Evolutionary conservation across 2,329 filamentous ascomycete species (phyloP), one percentile per base, ranked within the genome.

Genomic region (Apiospora aurea): DNA sequence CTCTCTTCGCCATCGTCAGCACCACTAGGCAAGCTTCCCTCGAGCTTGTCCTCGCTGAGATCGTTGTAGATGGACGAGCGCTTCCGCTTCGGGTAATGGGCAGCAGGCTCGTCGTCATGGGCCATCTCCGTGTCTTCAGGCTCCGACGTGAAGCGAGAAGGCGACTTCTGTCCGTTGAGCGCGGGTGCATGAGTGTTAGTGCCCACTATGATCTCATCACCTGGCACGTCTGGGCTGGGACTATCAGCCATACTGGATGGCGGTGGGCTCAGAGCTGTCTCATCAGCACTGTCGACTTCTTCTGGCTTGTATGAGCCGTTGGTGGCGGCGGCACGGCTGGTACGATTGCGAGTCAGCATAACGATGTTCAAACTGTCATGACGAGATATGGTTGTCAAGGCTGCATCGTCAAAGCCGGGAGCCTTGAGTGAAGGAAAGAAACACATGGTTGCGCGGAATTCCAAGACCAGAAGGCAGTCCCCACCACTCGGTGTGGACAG

Each of bases 1-100:
- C 68, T 57, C 34, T 69, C 71, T 3, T 77, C 75, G 24, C 78
- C 79, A 8, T 80, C 79, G 43, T 75, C 78, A 29, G 81, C 79
- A 16, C 80, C 80, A 16, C 79, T 80, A 8, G 77, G 75, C 13
- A 80, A 69, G 24, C 78, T 80, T 26, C 69, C 82, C 68, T 84
- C 84, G 69, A 85, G 83, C 75, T 84, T 86, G 61, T 85, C 83
- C 71, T 88, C 87, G 68, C 83, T 84, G 2, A 86, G 75, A 69
- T 89, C 85, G 67, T 84, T 83, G 73, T 88, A 87, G 47, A 86
- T 76, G 0, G 86, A 86, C 1, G 81, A 80, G 14, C 89, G 85
- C 78, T 91, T 91, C 44, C 89, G 85, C 80, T 91, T 91, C 0
- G 85, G 83, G 70, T 86, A 86, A 68, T 85, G 82, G 0, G 85